A percentile compares a stretch with the other conserved stretches of the same genome.
These are phyloP conservation scores for Spathaspora sp. DNA, from an alignment of 1,139 yeast species.

Conservation along the genomic window DNA sequence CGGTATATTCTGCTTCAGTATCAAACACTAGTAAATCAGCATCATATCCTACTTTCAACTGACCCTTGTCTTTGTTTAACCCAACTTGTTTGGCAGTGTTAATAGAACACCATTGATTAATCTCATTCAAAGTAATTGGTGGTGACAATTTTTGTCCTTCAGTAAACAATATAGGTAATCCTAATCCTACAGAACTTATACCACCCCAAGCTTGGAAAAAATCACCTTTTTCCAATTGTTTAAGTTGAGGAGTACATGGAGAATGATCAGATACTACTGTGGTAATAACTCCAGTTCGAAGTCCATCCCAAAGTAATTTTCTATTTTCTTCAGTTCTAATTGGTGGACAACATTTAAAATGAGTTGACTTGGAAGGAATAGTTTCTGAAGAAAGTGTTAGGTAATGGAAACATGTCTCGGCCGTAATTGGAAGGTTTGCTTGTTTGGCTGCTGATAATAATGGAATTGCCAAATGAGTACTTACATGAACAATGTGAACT, in stretches of 20 bases:
- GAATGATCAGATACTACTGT: constrained; percentile 94
- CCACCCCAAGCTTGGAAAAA: constrained; percentile 97
- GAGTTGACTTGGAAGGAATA: constrained; percentile 74
- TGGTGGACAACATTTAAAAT: constrained; percentile 94
- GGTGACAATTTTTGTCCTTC: constrained; percentile 60
- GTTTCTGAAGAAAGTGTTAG: constrained; percentile 73
- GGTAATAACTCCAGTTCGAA: constrained; percentile 63
- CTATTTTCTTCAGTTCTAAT: constrained; percentile 75
- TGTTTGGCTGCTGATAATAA: constrained; percentile 64
- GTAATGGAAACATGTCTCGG: constrained; percentile 94
- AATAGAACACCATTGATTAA: constrained; percentile 74
- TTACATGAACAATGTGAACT: constrained; percentile 86
- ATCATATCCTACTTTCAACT: constrained; percentile 69
- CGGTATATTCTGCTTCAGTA: constrained; percentile 52
- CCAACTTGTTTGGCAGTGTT: constrained; percentile 90
- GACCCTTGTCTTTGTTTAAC: constrained; percentile 68
- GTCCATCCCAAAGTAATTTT: constrained; percentile 72
- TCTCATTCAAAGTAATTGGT: constrained; percentile 57
- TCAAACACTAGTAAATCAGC: constrained; percentile 88
- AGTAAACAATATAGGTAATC: constrained; percentile 77
- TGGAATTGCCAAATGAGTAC: constrained; percentile 81
- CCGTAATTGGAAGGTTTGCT: constrained; percentile 60
- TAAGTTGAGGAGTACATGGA: constrained; percentile 91
- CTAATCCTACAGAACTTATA: constrained; percentile 90
- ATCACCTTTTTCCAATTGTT: constrained; percentile 79